Evolutionary conservation across 768 basidiomycete genomes (phyloP), one percentile per base, ranked within the genome.

Genomic region (Boletus edulis): DNA sequence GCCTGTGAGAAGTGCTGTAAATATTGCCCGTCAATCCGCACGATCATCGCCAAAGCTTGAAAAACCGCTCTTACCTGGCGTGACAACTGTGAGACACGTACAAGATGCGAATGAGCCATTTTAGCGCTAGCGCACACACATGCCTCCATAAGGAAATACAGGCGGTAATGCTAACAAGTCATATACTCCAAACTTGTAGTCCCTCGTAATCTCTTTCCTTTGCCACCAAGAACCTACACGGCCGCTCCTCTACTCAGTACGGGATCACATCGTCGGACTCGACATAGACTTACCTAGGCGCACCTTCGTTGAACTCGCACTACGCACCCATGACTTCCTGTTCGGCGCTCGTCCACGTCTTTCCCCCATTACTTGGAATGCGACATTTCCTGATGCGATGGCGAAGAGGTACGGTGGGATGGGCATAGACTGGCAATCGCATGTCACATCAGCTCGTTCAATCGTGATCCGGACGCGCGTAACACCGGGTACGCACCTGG

Each of bases 321-420:
- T 17, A 38, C 37, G 37, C 37, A 38, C 13, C 37, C 5, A 38
- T 17, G 37, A 38, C 72, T 61, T 87, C 85, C 0, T 94, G 93
- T 72, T 97, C 93, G 1, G 92, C 84, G 13, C 82, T 86, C 27
- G 76, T 87, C 90, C 95, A 93, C 32, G 75, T 64, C 60, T 85
- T 86, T 29, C 84, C 88, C 46, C 81, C 72, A 13, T 78, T 38
- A 75, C 71, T 11, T 81, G 73, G 68, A 94, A 91, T 0, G 81
- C 62, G 10, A 38, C 17, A 12, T 38, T 17, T 6, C 37, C 37
- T 13, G 37, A 38, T 15, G 37, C 94, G 49, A 98, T 87, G 7
- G 95, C 95, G 55, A 97, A 80, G 32, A 98, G 76, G 68, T 98
- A 97, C 0, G 87, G 84, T 1, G 95, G 91, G 52, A 97, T 94